These are phyloP conservation scores for Alternaria infectoria DNA, from an alignment of 2,329 filamentous ascomycete species.

Conservation along the genomic window DNA sequence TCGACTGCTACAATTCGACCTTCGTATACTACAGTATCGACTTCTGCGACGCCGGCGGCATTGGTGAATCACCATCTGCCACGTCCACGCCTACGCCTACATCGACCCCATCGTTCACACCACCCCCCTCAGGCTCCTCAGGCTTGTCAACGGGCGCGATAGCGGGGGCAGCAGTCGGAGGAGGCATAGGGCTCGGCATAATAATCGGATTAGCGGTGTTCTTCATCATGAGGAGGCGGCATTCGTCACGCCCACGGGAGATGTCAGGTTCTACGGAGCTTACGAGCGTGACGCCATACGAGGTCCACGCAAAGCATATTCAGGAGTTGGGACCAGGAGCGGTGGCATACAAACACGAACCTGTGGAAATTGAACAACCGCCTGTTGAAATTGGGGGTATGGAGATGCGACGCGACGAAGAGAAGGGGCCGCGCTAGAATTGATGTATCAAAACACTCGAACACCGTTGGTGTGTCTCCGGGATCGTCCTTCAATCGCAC, in stretches of 20 bases:
- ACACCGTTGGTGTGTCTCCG: too few species aligned
- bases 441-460: too few species aligned
- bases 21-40: constrained; percentile 13
- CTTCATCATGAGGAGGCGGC: constrained; percentile 1
- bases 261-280: background rate
- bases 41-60: constrained; percentile 2
- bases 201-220: constrained; percentile 2
- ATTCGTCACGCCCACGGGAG: background rate
- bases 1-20: constrained; percentile 11
- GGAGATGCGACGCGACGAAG: background rate
- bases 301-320: constrained; percentile 3
- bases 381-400: constrained; percentile 3
- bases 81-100: background rate
- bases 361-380: constrained; percentile 7
- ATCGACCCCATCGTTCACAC: background rate
- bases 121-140: background rate
- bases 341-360: constrained; percentile 3
- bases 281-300: background rate
- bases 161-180: constrained; percentile 4
- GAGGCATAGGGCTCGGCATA: background rate
- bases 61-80: background rate
- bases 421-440: background rate
- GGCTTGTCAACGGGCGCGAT: constrained; percentile 4
- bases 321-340: constrained; percentile 4
- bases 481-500: too few species aligned